These are phyloP conservation scores for Tolypocladium sp. DNA, from an alignment of 2,329 filamentous ascomycete genomes.

Conservation along the genomic window DNA sequence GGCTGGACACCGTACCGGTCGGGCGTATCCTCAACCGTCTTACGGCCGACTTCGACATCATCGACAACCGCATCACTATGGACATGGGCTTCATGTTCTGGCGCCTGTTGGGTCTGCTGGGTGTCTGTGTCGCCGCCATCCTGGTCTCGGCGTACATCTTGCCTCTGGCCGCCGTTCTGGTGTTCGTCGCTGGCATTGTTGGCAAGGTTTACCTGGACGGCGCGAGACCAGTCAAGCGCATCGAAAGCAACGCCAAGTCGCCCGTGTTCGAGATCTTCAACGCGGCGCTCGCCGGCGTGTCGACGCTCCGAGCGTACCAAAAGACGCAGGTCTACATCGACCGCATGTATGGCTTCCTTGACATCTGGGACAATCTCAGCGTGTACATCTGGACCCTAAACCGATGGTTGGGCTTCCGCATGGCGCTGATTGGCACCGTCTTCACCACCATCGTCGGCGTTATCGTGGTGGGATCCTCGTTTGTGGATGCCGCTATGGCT, in stretches of 20 bases:
- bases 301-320: constrained; percentile 67
- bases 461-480: constrained; percentile 51
- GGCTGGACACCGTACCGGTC: constrained; percentile 72
- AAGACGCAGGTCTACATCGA: constrained; percentile 58
- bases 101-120: constrained; percentile 52
- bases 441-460: constrained; percentile 59
- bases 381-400: constrained; percentile 66
- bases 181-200: constrained; percentile 48
- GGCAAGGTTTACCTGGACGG: constrained; percentile 57
- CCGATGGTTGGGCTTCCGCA: constrained; percentile 67
- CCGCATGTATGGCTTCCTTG: constrained; percentile 61
- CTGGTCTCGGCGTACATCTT: constrained; percentile 62
- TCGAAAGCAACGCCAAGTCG: constrained; percentile 69
- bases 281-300: constrained; percentile 60
- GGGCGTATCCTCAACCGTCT: constrained; percentile 72
- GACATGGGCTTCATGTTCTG: constrained; percentile 52
- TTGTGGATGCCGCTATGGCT: constrained; percentile 60
- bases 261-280: constrained; percentile 77
- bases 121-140: constrained; percentile 56
- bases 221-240: constrained; percentile 65
- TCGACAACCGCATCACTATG: constrained; percentile 59
- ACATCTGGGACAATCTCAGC: constrained; percentile 55
- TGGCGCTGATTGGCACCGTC: constrained; percentile 58
- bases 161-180: constrained; percentile 47
- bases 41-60: constrained; percentile 65